Percentiles rank a stretch among this genome's conserved stretches.
Evolutionary conservation across 352 stramenopile species (phyloP).

Genomic region (Elongisporangium prolatum): DNA sequence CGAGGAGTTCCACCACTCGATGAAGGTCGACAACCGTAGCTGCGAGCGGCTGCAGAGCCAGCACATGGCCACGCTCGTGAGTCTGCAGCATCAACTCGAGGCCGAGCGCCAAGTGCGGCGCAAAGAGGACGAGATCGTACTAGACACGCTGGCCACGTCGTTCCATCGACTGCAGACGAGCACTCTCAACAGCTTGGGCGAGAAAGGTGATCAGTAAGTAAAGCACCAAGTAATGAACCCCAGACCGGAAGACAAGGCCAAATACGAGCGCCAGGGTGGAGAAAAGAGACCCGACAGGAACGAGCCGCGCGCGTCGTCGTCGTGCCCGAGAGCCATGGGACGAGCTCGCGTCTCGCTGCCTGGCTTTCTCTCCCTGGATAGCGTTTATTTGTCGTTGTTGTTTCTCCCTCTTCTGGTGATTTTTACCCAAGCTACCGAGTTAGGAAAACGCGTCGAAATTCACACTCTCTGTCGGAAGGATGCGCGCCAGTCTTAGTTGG

Average conservation of each 20-base stretch:
- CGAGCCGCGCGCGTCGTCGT: too few species aligned
- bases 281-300: neutral
- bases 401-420: too few species aligned
- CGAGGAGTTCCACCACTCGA: slow-evolving; percentile 60
- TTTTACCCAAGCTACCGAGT: too few species aligned
- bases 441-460: slow-evolving; percentile 1
- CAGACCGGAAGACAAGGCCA: slow-evolving; percentile 1
- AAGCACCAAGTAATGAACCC: slow-evolving; percentile 6
- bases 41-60: slow-evolving; percentile 39
- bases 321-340: too few species aligned
- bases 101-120: slow-evolving; percentile 46
- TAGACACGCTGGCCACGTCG: slow-evolving; percentile 75
- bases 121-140: slow-evolving; percentile 67
- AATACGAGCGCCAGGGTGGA: neutral
- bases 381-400: too few species aligned
- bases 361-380: too few species aligned
- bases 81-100: slow-evolving; percentile 41
- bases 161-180: slow-evolving; percentile 77
- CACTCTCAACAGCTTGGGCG: slow-evolving; percentile 79
- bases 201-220: slow-evolving; percentile 14
- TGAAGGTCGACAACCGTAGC: slow-evolving; percentile 62
- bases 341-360: too few species aligned
- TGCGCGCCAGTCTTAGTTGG: slow-evolving; percentile 62
- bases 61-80: slow-evolving; percentile 46
- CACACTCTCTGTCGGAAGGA: neutral